These are phyloP conservation scores for Diplodia sapinea DNA, from an alignment of 2,329 filamentous ascomycete genomes.

Conservation along the genomic window DNA sequence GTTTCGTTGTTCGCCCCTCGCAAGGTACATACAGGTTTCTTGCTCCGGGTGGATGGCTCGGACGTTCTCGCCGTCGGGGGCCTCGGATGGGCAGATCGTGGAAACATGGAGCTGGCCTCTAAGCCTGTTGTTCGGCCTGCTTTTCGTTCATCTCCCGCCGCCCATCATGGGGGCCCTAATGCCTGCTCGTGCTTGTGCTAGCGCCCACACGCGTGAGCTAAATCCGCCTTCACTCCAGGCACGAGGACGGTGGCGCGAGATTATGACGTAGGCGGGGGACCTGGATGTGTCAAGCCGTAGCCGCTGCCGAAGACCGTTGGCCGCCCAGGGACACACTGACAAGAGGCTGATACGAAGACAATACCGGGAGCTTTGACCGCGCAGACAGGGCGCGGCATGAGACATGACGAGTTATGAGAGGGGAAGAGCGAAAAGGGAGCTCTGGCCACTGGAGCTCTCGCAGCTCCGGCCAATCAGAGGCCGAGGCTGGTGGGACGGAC, in stretches of 20 bases:
- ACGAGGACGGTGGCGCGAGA: not conserved
- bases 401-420: conserved; percentile 3
- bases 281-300: not conserved
- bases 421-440: not conserved
- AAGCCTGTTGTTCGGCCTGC: not conserved
- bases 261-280: conserved; percentile 12
- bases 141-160: not conserved
- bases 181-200: not conserved
- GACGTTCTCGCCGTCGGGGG: conserved; percentile 1
- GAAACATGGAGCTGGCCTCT: not conserved
- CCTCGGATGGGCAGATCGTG: not conserved
- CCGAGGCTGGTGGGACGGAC: not conserved
- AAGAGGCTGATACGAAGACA: not conserved
- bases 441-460: not conserved
- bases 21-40: not conserved
- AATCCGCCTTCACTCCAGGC: not conserved
- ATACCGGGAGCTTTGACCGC: conserved; percentile 8
- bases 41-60: not conserved
- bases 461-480: not conserved
- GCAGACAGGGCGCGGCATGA: not conserved
- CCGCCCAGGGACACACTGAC: not conserved
- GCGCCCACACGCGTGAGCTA: not conserved
- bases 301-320: not conserved
- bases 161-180: not conserved
- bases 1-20: not conserved